phyloP scores from a whole-genome alignment of 75 land plant species.

The Pinus albicaulis region DNA sequence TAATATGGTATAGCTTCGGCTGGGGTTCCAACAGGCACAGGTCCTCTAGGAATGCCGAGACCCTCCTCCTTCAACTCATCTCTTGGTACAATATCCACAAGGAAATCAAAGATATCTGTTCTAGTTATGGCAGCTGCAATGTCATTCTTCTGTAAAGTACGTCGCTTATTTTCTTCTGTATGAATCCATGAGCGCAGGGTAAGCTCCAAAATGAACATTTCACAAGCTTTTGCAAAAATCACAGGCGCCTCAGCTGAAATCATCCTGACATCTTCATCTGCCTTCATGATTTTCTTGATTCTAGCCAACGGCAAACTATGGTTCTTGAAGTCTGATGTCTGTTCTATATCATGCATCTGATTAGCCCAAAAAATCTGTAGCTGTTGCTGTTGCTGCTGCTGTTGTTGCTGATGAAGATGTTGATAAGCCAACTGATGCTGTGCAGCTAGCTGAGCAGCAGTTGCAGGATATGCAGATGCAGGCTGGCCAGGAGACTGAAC shows the following conservation, averaged over 20 bases:
- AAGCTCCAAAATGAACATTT: conserved; percentile 74
- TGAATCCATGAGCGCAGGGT: conserved; percentile 83
- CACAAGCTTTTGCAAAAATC: conserved; percentile 80
- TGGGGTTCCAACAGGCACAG: conserved; percentile 53
- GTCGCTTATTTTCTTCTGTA: conserved; percentile 84
- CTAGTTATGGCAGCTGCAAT: conserved; percentile 84
- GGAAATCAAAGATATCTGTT: conserved; percentile 76
- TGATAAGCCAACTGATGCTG: conserved; percentile 58
- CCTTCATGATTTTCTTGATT: conserved; percentile 86
- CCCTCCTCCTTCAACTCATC: conserved; percentile 74
- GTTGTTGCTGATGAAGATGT: conserved; percentile 71
- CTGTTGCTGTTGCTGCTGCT: conserved; percentile 75
- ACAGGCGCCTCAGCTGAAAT: conserved; percentile 89
- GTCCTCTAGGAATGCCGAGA: conserved; percentile 41
- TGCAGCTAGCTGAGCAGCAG: conserved; percentile 33
- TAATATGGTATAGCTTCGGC: conserved; percentile 64
- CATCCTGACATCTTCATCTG: conserved; percentile 84
- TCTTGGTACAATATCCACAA: conserved; percentile 68
- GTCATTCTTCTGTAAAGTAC: conserved; percentile 84
- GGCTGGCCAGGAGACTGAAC: conserved; percentile 28
- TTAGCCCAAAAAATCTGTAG: conserved; percentile 70
- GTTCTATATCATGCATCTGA: conserved; percentile 73
- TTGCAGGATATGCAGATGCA: conserved; percentile 15
- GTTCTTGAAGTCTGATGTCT: conserved; percentile 72
- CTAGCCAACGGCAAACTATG: conserved; percentile 79